Evolutionary conservation across 306 rosid genomes (phyloP).

Genomic region (Cicer cuneatum): DNA sequence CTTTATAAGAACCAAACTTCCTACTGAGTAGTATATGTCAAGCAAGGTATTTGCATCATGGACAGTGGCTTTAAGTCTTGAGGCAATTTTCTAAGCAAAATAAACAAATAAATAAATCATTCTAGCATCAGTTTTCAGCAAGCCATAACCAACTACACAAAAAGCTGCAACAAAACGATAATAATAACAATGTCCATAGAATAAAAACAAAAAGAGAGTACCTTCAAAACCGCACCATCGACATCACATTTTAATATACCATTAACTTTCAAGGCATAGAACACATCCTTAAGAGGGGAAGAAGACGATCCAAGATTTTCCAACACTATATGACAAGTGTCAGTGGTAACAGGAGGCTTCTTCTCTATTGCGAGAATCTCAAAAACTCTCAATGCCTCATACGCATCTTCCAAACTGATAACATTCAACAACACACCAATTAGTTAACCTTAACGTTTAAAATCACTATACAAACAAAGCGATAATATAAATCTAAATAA

Average conservation of each 20-base stretch:
- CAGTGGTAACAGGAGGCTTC: slow-evolving; percentile 55
- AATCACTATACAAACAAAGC: slow-evolving; percentile 26
- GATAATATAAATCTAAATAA: neutral
- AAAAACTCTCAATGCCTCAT: slow-evolving; percentile 76
- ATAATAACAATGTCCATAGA: slow-evolving; percentile 32
- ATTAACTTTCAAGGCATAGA: slow-evolving; percentile 74
- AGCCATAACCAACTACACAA: slow-evolving; percentile 22
- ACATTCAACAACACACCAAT: slow-evolving; percentile 30
- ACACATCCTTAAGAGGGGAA: slow-evolving; percentile 68
- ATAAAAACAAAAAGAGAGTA: slow-evolving; percentile 40
- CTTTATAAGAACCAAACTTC: slow-evolving; percentile 81
- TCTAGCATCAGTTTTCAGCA: slow-evolving; percentile 33
- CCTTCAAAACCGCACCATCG: slow-evolving; percentile 64
- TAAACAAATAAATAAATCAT: slow-evolving; percentile 18
- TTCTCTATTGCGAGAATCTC: slow-evolving; percentile 73
- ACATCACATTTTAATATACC: slow-evolving; percentile 69
- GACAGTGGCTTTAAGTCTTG: slow-evolving; percentile 62
- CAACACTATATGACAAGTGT: slow-evolving; percentile 65
- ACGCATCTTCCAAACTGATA: slow-evolving; percentile 81
- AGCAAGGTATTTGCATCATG: slow-evolving; percentile 72
- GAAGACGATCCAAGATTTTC: slow-evolving; percentile 67
- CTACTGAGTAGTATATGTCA: slow-evolving; percentile 75
- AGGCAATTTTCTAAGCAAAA: slow-evolving; percentile 64
- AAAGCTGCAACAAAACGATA: slow-evolving; percentile 1
- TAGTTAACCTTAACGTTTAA: slow-evolving; percentile 5